Percentiles rank a stretch among this genome's conserved stretches.
phyloP scores from a whole-genome alignment of 805 yeast species.

The Starmerella davenportii region DNA sequence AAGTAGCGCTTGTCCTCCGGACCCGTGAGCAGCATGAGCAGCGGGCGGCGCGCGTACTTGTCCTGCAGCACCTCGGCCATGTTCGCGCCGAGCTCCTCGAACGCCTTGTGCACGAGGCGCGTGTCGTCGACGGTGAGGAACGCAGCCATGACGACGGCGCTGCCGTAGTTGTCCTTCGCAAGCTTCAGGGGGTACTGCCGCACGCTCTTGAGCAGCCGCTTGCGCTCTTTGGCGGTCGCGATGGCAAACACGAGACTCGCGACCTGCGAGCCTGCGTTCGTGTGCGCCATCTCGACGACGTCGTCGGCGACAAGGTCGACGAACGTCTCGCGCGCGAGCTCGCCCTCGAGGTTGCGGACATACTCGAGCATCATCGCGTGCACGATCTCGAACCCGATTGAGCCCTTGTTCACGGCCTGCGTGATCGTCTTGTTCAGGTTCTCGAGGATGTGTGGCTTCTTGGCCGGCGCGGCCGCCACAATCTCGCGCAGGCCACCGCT shows the following conservation, averaged over 20 bases:
- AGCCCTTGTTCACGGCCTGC: conserved; percentile 86
- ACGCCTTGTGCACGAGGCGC: conserved; percentile 57
- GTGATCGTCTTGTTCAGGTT: conserved; percentile 70
- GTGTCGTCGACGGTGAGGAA: conserved; percentile 89
- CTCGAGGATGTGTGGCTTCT: conserved; percentile 51
- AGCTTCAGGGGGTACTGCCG: conserved; percentile 60
- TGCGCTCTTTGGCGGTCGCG: conserved; percentile 87
- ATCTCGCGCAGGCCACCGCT: conserved; percentile 48
- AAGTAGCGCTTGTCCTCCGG: conserved; percentile 58
- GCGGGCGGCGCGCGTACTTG: conserved; percentile 77
- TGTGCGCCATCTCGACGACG: conserved; percentile 85
- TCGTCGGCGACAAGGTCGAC: conserved; percentile 73
- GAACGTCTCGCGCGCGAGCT: conserved; percentile 52
- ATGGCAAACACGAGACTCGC: conserved; percentile 63
- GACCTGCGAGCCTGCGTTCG: conserved; percentile 85
- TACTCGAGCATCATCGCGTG: conserved; percentile 94
- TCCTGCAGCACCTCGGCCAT: conserved; percentile 42
- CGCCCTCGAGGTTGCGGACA: conserved; percentile 47
- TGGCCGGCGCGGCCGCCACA: conserved; percentile 51
- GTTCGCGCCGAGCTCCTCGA: conserved; percentile 31
- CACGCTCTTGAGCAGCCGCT: conserved; percentile 50
- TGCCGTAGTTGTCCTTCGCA: conserved; percentile 74
- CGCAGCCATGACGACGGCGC: conserved; percentile 55
- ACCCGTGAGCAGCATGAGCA: conserved; percentile 62
- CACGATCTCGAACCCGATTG: conserved; percentile 85